phyloP scores from a whole-genome alignment of 768 basidiomycete genomes.

The Cyclocybe aegerita region DNA sequence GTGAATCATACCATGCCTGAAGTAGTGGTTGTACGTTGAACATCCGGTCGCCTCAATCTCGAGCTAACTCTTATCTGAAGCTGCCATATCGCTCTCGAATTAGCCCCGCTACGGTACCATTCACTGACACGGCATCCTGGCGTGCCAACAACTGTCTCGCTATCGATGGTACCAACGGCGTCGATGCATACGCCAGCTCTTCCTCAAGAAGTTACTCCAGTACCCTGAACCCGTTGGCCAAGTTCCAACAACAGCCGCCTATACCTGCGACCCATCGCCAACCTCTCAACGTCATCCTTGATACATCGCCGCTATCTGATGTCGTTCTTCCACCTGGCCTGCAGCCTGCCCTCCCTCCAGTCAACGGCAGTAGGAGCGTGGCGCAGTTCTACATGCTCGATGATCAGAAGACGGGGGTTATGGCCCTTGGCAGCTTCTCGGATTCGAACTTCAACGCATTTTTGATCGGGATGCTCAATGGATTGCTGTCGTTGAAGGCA shows the following conservation, averaged over 20 bases:
- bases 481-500: conserved; percentile 47
- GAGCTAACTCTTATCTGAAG: conserved; percentile 22
- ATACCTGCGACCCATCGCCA: conserved; percentile 34
- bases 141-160: conserved; percentile 56
- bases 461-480: conserved; percentile 42
- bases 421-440: conserved; percentile 61
- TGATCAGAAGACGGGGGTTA: conserved; percentile 54
- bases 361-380: conserved; percentile 47
- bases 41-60: no score
- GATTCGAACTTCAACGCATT: conserved; percentile 41
- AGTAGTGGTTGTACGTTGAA: conserved; percentile 39
- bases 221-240: conserved; percentile 27
- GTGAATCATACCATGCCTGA: conserved; percentile 36
- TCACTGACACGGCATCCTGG: conserved; percentile 50
- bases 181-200: conserved; percentile 29
- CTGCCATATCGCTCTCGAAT: conserved; percentile 60
- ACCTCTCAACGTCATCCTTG: conserved; percentile 48
- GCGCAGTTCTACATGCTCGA: conserved; percentile 54
- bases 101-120: conserved; percentile 37
- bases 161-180: conserved; percentile 47
- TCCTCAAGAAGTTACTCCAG: conserved; percentile 3
- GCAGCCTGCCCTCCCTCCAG: conserved; percentile 34
- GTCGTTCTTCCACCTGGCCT: conserved; percentile 39
- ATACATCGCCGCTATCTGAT: conserved; percentile 44
- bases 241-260: conserved; percentile 40